Percentiles rank a stretch among this genome's conserved stretches.
phyloP scores from a whole-genome alignment of 495 filamentous ascomycete species.

The Cercophora samala region DNA sequence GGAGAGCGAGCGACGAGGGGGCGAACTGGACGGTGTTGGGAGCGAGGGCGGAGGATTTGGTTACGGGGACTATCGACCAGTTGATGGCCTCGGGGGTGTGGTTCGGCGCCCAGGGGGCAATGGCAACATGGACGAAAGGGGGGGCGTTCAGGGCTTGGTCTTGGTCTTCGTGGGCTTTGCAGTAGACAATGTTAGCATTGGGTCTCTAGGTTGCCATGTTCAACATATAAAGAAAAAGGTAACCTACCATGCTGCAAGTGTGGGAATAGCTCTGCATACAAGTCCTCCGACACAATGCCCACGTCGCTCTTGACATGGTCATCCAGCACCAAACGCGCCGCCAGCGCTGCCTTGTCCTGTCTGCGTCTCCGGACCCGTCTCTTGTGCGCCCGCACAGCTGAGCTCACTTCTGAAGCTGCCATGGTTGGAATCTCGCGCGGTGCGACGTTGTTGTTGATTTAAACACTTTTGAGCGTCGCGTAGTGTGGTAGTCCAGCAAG shows the following conservation, averaged over 20 bases:
- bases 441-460: neutral
- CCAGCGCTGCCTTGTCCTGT: slow-evolving; percentile 52
- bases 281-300: slow-evolving; percentile 80
- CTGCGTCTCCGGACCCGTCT: slow-evolving; percentile 50
- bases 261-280: slow-evolving; percentile 79
- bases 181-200: neutral
- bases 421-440: slow-evolving; percentile 7
- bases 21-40: slow-evolving; percentile 80
- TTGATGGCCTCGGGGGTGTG: slow-evolving; percentile 58
- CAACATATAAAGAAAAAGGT: neutral
- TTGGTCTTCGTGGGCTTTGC: slow-evolving; percentile 22
- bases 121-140: slow-evolving; percentile 62
- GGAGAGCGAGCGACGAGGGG: slow-evolving; percentile 71
- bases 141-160: slow-evolving; percentile 31
- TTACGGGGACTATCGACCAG: slow-evolving; percentile 86
- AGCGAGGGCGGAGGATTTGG: slow-evolving; percentile 54
- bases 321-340: slow-evolving; percentile 65
- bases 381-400: slow-evolving; percentile 20
- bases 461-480: neutral
- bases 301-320: slow-evolving; percentile 84
- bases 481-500: neutral
- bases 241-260: slow-evolving; percentile 35
- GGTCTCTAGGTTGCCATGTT: slow-evolving; percentile 22
- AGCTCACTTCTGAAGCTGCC: slow-evolving; percentile 21
- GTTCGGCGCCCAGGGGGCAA: slow-evolving; percentile 74